Evolutionary conservation across 2,329 filamentous ascomycete species (phyloP).

Genomic region (Penicillium sp.): DNA sequence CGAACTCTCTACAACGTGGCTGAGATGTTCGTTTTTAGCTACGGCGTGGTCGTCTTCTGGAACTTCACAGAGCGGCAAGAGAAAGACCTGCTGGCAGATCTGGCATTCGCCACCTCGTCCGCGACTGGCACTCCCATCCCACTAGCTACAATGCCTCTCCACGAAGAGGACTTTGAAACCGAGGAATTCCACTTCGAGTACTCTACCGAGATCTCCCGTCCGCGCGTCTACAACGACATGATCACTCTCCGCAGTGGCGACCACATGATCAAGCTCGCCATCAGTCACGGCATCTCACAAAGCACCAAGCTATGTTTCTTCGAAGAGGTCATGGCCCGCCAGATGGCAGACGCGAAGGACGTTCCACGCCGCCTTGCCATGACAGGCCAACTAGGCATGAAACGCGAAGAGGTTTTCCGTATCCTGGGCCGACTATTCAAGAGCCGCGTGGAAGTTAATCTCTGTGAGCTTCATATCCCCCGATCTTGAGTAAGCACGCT

Average conservation of each 20-base stretch:
- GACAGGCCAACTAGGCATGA: conserved; percentile 89
- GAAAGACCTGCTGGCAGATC: conserved; percentile 90
- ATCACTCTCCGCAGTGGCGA: conserved; percentile 91
- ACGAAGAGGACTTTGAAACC: conserved; percentile 90
- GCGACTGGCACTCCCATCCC: conserved; percentile 48
- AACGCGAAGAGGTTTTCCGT: conserved; percentile 83
- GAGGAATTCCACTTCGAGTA: conserved; percentile 99
- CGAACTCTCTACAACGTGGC: conserved; percentile 68
- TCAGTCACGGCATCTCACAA: conserved; percentile 95
- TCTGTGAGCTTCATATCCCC: conserved; percentile 67
- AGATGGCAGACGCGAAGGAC: conserved; percentile 89
- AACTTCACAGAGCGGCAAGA: conserved; percentile 96
- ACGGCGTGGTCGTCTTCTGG: conserved; percentile 98
- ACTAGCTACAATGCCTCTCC: conserved; percentile 74
- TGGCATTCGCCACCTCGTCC: conserved; percentile 70
- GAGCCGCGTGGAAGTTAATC: conserved; percentile 92
- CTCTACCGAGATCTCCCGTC: conserved; percentile 77
- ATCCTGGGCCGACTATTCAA: conserved; percentile 90
- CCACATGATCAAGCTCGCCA: conserved; percentile 98
- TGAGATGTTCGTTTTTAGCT: conserved; percentile 96
- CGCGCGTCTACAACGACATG: conserved; percentile 98
- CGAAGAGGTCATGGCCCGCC: conserved; percentile 91
- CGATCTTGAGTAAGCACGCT: conserved; percentile 5
- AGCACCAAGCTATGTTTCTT: conserved; percentile 96
- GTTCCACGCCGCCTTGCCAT: conserved; percentile 85